Evolutionary conservation across 164 flowering plant genomes (phyloP).

Genomic region (Berberis vulgaris): DNA sequence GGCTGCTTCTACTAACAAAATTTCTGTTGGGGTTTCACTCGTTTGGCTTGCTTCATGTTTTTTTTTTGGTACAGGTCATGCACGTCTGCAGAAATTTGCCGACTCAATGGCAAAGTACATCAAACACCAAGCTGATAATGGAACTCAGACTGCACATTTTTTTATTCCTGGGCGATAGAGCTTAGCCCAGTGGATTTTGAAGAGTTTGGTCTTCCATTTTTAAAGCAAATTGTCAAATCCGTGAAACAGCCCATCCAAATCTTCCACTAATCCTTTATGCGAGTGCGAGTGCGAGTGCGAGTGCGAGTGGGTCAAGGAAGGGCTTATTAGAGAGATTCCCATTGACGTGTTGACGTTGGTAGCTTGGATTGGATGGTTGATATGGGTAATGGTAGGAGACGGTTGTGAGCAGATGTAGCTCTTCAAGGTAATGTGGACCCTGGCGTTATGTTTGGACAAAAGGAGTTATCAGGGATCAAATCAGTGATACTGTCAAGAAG

Average conservation of each 20-base stretch:
- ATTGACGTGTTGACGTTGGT: slow-evolving; percentile 88
- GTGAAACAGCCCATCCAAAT: slow-evolving; percentile 74
- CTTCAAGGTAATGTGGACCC: slow-evolving; percentile 97
- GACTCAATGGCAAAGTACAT: slow-evolving; percentile 82
- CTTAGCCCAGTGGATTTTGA: slow-evolving; percentile 96
- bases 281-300: background rate
- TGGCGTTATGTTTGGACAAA: slow-evolving; percentile 89
- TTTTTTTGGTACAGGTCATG: slow-evolving; percentile 39
- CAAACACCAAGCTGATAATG: slow-evolving; percentile 80
- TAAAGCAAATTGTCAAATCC: slow-evolving; percentile 76
- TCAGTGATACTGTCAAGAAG: slow-evolving; percentile 72
- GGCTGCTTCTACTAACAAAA: too few relatives aligned
- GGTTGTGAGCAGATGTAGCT: slow-evolving; percentile 61
- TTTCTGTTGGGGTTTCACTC: background rate
- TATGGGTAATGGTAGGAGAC: slow-evolving; percentile 87
- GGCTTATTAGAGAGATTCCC: slow-evolving; percentile 87
- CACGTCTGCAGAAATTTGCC: slow-evolving; percentile 78
- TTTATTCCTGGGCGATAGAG: slow-evolving; percentile 97
- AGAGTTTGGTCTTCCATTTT: slow-evolving; percentile 86
- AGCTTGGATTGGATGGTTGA: slow-evolving; percentile 99
- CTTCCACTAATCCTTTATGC: slow-evolving; percentile 83
- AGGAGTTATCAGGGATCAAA: slow-evolving; percentile 71
- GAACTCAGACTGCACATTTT: slow-evolving; percentile 97
- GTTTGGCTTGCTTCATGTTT: background rate
- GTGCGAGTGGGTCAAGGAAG: slow-evolving; percentile 80